phyloP scores from a whole-genome alignment of 1,139 yeast species.

The Sugiyamaella neomexicana region DNA sequence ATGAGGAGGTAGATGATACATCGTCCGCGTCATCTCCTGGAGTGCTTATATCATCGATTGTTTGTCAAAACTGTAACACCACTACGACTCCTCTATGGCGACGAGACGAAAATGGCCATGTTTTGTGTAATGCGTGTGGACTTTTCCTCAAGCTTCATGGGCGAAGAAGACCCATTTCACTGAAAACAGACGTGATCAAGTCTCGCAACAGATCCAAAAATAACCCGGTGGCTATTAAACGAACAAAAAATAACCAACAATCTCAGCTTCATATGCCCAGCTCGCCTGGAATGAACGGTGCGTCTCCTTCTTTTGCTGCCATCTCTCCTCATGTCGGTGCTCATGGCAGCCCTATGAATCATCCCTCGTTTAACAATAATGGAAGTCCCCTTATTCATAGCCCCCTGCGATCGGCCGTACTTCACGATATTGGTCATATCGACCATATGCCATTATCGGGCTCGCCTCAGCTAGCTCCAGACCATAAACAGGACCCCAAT shows the following conservation, averaged over 20 bases:
- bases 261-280: constrained; percentile 28
- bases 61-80: constrained; percentile 86
- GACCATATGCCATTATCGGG: constrained; percentile 26
- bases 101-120: constrained; percentile 89
- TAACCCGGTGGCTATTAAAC: constrained; percentile 25
- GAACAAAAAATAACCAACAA: constrained; percentile 25
- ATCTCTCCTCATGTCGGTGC: constrained; percentile 30
- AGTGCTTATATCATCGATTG: constrained; percentile 40
- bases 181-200: constrained; percentile 89
- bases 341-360: constrained; percentile 26
- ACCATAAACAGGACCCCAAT: background rate
- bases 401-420: constrained; percentile 19
- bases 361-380: constrained; percentile 5
- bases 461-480: constrained; percentile 9
- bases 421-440: constrained; percentile 24
- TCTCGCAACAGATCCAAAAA: constrained; percentile 63
- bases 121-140: constrained; percentile 92
- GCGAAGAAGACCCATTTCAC: constrained; percentile 83
- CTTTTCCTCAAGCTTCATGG: constrained; percentile 86
- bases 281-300: constrained; percentile 18
- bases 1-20: background rate
- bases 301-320: constrained; percentile 29
- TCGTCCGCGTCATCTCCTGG: constrained; percentile 8
- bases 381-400: constrained; percentile 18
- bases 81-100: constrained; percentile 94